A percentile compares a stretch with the other conserved stretches of the same genome.
phyloP scores from a whole-genome alignment of 305 asterid genomes.

The Stenogyne calaminthoides region DNA sequence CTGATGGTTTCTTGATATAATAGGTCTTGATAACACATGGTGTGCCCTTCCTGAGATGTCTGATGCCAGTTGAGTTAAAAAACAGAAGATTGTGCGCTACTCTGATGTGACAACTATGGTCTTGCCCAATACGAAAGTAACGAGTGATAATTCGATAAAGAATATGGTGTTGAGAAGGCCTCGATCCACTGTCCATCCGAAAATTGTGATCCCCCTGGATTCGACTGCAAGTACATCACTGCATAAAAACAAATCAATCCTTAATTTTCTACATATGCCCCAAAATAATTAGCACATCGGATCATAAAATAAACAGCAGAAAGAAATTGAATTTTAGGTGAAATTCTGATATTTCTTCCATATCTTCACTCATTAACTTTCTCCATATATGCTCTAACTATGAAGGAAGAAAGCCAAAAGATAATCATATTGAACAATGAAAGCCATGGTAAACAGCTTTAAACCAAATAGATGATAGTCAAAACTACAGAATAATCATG shows the following conservation, averaged over 20 bases:
- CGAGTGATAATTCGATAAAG: slow-evolving; percentile 65
- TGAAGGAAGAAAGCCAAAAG: not conserved
- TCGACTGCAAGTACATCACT: slow-evolving; percentile 86
- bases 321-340: not conserved
- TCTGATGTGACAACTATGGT: slow-evolving; percentile 50
- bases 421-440: not conserved
- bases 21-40: not conserved
- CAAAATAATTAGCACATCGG: not conserved
- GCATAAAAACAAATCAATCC: slow-evolving; percentile 26
- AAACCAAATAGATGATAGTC: not conserved
- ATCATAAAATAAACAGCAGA: not conserved
- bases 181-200: slow-evolving; percentile 86
- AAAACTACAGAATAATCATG: not conserved
- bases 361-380: not conserved
- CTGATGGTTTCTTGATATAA: not conserved
- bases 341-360: not conserved
- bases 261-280: not conserved
- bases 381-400: not conserved
- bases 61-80: not conserved
- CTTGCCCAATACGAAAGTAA: slow-evolving; percentile 72
- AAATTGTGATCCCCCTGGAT: slow-evolving; percentile 82
- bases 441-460: not conserved
- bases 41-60: not conserved
- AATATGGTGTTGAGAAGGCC: slow-evolving; percentile 81
- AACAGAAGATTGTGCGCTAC: slow-evolving; percentile 14